Conservation (phyloP, 441 rosid genomes). For the Corymbia citriodora region DNA sequence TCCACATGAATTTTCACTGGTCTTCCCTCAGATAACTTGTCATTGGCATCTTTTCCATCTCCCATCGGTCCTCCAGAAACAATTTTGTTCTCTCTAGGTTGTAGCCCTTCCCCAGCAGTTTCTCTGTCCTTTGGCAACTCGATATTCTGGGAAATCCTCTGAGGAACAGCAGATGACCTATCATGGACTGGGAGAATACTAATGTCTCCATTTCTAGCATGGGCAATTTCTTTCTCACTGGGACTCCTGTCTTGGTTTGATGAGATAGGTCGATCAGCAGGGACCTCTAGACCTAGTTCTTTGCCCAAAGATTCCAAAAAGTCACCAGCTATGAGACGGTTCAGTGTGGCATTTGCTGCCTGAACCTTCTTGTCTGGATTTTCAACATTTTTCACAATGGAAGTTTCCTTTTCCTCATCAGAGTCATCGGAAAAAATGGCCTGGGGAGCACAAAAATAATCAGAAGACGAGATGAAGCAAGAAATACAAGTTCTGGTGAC, state of each 20-base stretch:
- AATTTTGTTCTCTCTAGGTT: not conserved
- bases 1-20: conserved; percentile 9
- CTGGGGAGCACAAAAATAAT: conserved; percentile 28
- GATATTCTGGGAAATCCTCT: conserved; percentile 6
- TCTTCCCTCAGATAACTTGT: conserved; percentile 16
- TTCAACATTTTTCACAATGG: conserved; percentile 25
- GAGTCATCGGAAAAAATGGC: conserved; percentile 98
- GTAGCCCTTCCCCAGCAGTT: not conserved
- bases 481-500: not conserved
- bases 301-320: conserved; percentile 90
- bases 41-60: conserved; percentile 10
- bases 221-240: conserved; percentile 24
- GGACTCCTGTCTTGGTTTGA: conserved; percentile 15
- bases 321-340: conserved; percentile 92
- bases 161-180: conserved; percentile 13
- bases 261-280: conserved; percentile 46
- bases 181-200: conserved; percentile 12
- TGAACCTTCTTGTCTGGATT: conserved; percentile 66
- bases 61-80: not conserved
- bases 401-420: conserved; percentile 58
- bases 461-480: not conserved
- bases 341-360: conserved; percentile 74
- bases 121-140: conserved; percentile 6
- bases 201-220: conserved; percentile 9
- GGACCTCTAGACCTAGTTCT: conserved; percentile 95